Evolutionary conservation across 257 asterid species (phyloP).

Genomic region (Lantana camara): DNA sequence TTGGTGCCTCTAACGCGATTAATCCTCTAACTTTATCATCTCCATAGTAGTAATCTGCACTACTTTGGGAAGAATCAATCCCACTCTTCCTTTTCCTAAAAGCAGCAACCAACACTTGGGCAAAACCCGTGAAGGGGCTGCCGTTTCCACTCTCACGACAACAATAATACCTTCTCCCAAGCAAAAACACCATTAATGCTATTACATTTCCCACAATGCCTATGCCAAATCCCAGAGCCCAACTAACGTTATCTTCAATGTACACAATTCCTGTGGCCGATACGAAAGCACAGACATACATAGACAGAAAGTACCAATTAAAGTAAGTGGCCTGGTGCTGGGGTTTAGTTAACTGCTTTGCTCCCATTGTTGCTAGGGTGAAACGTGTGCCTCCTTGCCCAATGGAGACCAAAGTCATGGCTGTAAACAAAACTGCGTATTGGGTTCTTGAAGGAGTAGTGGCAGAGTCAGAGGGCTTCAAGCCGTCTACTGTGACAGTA

Average conservation of each 20-base stretch:
- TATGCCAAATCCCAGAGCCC: conserved; percentile 47
- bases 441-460: conserved; percentile 31
- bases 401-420: conserved; percentile 30
- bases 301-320: conserved; percentile 46
- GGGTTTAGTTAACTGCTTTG: conserved; percentile 41
- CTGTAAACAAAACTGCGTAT: conserved; percentile 34
- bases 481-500: conserved; percentile 34
- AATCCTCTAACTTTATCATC: conserved; percentile 19
- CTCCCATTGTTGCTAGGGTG: conserved; percentile 52
- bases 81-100: conserved; percentile 36
- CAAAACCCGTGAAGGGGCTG: conserved; percentile 45
- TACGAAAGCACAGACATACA: conserved; percentile 25
- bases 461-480: conserved; percentile 41
- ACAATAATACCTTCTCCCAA: conserved; percentile 37
- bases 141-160: conserved; percentile 30
- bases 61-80: conserved; percentile 4
- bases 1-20: conserved; percentile 20
- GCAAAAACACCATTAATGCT: conserved; percentile 37
- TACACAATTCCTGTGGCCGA: conserved; percentile 42
- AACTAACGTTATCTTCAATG: conserved; percentile 49
- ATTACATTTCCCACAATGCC: conserved; percentile 22
- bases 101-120: conserved; percentile 45
- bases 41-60: conserved; percentile 36
- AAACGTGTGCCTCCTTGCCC: conserved; percentile 48
- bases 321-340: conserved; percentile 40